Percentiles rank a stretch among this genome's conserved stretches.
Evolutionary conservation across 1,284 basidiomycete genomes (phyloP).

Genomic region (Ustilago loliicola): DNA sequence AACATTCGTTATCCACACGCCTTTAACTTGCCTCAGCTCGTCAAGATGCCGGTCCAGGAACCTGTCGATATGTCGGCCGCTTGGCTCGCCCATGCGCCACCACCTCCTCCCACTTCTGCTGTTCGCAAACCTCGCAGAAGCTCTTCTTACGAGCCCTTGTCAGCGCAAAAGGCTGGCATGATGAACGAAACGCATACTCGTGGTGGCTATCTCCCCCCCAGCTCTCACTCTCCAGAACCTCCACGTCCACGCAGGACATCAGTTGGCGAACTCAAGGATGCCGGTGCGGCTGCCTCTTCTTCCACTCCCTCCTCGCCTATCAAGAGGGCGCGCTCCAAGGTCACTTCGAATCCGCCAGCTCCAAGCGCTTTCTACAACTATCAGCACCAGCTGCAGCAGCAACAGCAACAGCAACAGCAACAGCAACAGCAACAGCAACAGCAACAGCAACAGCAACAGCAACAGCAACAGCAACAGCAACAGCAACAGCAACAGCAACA

Average conservation of each 20-base stretch:
- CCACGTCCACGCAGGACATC: constrained; percentile 29
- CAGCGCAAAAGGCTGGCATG: constrained; percentile 19
- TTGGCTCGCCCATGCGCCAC: constrained; percentile 60
- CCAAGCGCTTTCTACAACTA: constrained; percentile 53
- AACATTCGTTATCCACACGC: not conserved
- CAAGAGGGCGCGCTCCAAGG: constrained; percentile 41
- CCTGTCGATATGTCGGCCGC: constrained; percentile 50
- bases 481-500: constrained; percentile 25
- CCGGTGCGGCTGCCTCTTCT: constrained; percentile 18
- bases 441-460: constrained; percentile 17
- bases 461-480: constrained; percentile 27
- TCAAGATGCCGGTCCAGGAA: constrained; percentile 41
- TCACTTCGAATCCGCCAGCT: constrained; percentile 42
- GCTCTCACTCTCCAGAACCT: constrained; percentile 58
- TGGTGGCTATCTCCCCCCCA: constrained; percentile 56
- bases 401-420: constrained; percentile 29
- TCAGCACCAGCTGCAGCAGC: constrained; percentile 51
- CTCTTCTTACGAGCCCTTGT: constrained; percentile 48
- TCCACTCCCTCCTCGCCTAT: constrained; percentile 28
- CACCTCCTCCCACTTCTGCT: constrained; percentile 46
- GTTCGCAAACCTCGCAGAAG: constrained; percentile 45
- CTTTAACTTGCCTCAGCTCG: not conserved
- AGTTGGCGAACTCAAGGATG: constrained; percentile 28
- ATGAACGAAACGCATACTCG: constrained; percentile 44
- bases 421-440: constrained; percentile 34